A percentile compares a stretch with the other conserved stretches of the same genome.
These are phyloP conservation scores for Dactylellina cionopaga DNA, from an alignment of 2,329 filamentous ascomycete genomes.

Conservation along the genomic window DNA sequence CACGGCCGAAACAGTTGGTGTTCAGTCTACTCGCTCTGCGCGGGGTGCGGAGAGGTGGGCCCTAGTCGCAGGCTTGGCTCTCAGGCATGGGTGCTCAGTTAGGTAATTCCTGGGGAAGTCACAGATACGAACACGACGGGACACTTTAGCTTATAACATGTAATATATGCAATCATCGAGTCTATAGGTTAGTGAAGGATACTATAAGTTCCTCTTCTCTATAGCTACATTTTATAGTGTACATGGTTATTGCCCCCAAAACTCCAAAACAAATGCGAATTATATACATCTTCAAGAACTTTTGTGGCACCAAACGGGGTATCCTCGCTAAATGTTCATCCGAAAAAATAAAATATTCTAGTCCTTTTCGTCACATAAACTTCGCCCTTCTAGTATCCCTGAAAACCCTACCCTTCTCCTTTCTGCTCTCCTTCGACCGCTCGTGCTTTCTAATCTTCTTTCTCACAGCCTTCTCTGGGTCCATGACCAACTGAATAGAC, in stretches of 20 bases:
- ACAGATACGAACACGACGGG: conserved; percentile 8
- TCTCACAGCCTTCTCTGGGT: conserved; percentile 79
- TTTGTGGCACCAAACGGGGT: neutral
- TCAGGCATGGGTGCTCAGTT: neutral
- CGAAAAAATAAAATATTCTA: conserved; percentile 8
- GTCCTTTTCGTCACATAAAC: conserved; percentile 61
- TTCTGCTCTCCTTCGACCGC: conserved; percentile 82
- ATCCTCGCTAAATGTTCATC: conserved; percentile 16
- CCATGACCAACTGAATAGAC: conserved; percentile 81
- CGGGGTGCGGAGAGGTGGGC: conserved; percentile 35
- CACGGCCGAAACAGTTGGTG: conserved; percentile 43
- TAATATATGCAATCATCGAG: neutral
- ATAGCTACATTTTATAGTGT: too few species aligned
- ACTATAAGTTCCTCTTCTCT: too few species aligned
- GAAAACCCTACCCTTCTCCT: conserved; percentile 78
- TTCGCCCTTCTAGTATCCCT: conserved; percentile 77
- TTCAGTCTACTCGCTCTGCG: neutral
- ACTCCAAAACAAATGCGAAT: conserved; percentile 19
- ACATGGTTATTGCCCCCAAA: neutral
- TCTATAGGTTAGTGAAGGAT: neutral
- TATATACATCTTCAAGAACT: conserved; percentile 8
- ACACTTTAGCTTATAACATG: conserved; percentile 9
- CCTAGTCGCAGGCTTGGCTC: conserved; percentile 25
- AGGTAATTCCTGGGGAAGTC: conserved; percentile 21
- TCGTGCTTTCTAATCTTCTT: conserved; percentile 86